Percentiles rank a stretch among this genome's conserved stretches.
Conservation (phyloP, 1,284 basidiomycete genomes). For the Malassezia caprae region DNA sequence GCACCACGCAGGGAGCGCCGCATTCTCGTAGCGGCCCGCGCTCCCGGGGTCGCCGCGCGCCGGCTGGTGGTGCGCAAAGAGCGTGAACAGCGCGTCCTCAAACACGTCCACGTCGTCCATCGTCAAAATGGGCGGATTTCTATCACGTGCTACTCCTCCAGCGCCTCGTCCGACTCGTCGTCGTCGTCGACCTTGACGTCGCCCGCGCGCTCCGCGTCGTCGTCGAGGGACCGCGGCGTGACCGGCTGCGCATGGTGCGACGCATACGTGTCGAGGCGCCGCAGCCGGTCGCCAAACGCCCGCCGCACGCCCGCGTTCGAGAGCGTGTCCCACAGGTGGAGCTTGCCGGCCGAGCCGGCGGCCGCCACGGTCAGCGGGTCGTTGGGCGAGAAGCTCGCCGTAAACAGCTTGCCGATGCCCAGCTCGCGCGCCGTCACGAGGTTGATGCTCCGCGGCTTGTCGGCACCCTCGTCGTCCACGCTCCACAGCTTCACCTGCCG, state of each 20-base stretch:
- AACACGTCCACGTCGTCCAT: conserved; percentile 23
- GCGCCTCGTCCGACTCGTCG: conserved; percentile 14
- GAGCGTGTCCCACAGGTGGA: conserved; percentile 79
- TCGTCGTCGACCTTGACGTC: conserved; percentile 15
- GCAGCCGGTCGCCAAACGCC: conserved; percentile 47
- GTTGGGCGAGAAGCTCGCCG: conserved; percentile 79
- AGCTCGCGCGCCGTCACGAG: conserved; percentile 80
- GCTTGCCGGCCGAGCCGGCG: conserved; percentile 78
- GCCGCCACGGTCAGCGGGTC: conserved; percentile 87
- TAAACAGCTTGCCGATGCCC: conserved; percentile 93
- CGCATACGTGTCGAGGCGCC: conserved; percentile 11
- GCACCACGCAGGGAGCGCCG: conserved; percentile 21
- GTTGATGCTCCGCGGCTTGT: conserved; percentile 55
- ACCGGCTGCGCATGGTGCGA: neutral
- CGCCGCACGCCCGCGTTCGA: conserved; percentile 47
- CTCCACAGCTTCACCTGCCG: conserved; percentile 81
- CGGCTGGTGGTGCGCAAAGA: conserved; percentile 37
- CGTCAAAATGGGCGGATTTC: neutral
- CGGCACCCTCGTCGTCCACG: conserved; percentile 54
- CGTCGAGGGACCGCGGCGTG: conserved; percentile 1
- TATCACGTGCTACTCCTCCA: conserved; percentile 1
- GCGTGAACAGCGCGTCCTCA: conserved; percentile 34
- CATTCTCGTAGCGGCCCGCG: conserved; percentile 20
- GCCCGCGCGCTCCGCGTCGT: neutral
- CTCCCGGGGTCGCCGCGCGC: conserved; percentile 37